Percentiles rank a stretch among this genome's conserved stretches.
Evolutionary conservation across 768 basidiomycete genomes (phyloP).

Genomic region (Mycena rosella): DNA sequence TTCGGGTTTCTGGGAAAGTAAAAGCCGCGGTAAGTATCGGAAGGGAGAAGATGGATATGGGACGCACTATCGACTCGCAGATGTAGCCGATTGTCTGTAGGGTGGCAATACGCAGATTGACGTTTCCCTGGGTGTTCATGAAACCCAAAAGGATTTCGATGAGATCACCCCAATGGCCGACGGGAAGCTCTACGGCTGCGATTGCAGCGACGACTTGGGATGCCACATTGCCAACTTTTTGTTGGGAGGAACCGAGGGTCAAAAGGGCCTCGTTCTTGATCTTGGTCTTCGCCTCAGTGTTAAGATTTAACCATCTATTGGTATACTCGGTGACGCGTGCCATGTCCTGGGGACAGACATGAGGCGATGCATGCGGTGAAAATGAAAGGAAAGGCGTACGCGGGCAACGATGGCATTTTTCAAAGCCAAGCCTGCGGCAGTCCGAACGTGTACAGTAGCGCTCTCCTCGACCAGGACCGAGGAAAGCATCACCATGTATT

Average conservation of each 20-base stretch:
- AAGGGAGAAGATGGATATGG: constrained; percentile 15
- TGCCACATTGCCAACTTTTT: constrained; percentile 86
- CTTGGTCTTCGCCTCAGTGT: constrained; percentile 74
- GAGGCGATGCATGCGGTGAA: constrained; percentile 37
- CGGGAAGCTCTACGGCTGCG: constrained; percentile 92
- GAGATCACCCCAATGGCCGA: constrained; percentile 89
- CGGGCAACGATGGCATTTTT: constrained; percentile 95
- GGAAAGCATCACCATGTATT: constrained; percentile 93
- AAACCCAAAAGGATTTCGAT: constrained; percentile 91
- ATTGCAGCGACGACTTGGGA: constrained; percentile 96
- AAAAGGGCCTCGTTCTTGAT: constrained; percentile 91
- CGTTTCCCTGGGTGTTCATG: constrained; percentile 80
- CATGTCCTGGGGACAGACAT: constrained; percentile 66
- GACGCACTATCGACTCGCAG: constrained; percentile 94
- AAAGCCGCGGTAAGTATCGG: constrained; percentile 37
- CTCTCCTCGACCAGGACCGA: constrained; percentile 85
- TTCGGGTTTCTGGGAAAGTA: constrained; percentile 85
- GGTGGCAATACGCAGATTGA: constrained; percentile 86
- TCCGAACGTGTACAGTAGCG: constrained; percentile 80
- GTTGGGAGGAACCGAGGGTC: constrained; percentile 79
- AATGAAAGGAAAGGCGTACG: constrained; percentile 64
- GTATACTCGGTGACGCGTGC: constrained; percentile 82
- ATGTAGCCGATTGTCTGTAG: constrained; percentile 97
- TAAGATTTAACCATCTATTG: constrained; percentile 86
- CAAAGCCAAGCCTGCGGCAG: constrained; percentile 96